Evolutionary conservation across 805 yeast species (phyloP), one percentile per base, ranked within the genome.

Genomic region (Cyberlindnera maclurae): DNA sequence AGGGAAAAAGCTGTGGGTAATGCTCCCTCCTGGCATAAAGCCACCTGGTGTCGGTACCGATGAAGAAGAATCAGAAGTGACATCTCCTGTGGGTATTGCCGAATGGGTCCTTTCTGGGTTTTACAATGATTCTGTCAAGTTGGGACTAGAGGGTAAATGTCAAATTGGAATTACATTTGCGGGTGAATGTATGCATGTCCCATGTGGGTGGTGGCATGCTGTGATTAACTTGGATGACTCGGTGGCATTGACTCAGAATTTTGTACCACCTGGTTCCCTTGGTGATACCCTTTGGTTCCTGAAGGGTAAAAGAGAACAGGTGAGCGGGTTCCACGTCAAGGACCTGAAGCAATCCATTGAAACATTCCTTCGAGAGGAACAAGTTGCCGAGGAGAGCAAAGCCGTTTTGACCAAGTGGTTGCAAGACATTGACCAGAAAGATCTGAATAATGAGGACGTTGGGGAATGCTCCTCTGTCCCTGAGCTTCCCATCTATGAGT

Each of bases 131-230:
- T 68, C 80, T 4, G 60, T 75, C 15, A 71, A 68, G 42, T 54
- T 81, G 33, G 72, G 75, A 12, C 69, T 71, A 39, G 44, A 49
- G 30, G 56, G 63, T 16, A 68, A 70, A 16, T 80, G 85, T 49
- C 54, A 68, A 15, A 75, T 88, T 15, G 93, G 86, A 0, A 66
- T 88, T 12, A 82, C 94, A 0, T 77, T 75, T 46, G 82, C 87
- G 0, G 90, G 89, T 5, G 94, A 89, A 55, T 81, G 87, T 43
- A 73, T 87, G 70, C 77, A 82, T 56, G 97, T 88, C 7, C 97
- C 97, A 3, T 71, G 88, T n/a, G 94, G 95, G 1, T 88, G 97
- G 97, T 88, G 97, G 97, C 97, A 88, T 65, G 67, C 79, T 34
- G 97, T 89, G 24, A 84, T 88, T n/a, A 88, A 88, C 51, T 53